Percentiles rank a stretch among this genome's conserved stretches.
Conservation (phyloP, 768 basidiomycete genomes). For the Rickenella mellea region DNA sequence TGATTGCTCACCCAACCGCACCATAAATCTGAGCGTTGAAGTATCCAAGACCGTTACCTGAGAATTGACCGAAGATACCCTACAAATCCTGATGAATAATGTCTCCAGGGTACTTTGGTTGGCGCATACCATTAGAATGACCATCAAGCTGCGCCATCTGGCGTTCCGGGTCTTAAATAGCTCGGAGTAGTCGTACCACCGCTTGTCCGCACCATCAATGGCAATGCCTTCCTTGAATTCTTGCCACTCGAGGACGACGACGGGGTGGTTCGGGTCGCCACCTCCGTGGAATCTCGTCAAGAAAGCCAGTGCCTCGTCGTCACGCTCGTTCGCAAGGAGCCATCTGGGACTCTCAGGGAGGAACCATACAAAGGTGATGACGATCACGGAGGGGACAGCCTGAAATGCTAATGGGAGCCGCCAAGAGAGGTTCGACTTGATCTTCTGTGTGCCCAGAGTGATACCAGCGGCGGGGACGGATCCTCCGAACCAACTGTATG, state of each 20-base stretch:
- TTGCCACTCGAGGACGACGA: slow-evolving; percentile 41
- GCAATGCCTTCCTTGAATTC: slow-evolving; percentile 43
- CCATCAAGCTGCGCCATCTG: slow-evolving; percentile 36
- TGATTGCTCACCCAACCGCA: slow-evolving; percentile 8
- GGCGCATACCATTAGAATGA: slow-evolving; percentile 34
- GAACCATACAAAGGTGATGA: slow-evolving; percentile 20
- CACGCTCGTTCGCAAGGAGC: slow-evolving; percentile 39
- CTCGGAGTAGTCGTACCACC: slow-evolving; percentile 46
- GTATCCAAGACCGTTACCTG: slow-evolving; percentile 45
- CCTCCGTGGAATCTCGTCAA: slow-evolving; percentile 46
- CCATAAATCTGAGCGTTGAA: slow-evolving; percentile 20
- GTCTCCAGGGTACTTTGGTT: slow-evolving; percentile 11
- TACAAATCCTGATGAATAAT: neutral
- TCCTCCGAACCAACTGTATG: slow-evolving; percentile 9
- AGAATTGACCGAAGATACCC: slow-evolving; percentile 48
- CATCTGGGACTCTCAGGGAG: slow-evolving; percentile 41
- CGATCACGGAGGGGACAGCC: slow-evolving; percentile 33
- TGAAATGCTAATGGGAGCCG: slow-evolving; percentile 45
- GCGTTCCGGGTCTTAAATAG: slow-evolving; percentile 38
- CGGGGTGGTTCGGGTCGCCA: slow-evolving; percentile 35
- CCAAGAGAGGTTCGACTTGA: slow-evolving; percentile 37
- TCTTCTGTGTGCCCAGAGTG: slow-evolving; percentile 14
- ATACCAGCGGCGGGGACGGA: slow-evolving; percentile 11
- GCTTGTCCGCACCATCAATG: slow-evolving; percentile 44
- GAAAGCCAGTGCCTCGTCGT: slow-evolving; percentile 37